Evolutionary conservation across 345 rosid genomes (phyloP), one percentile per base, ranked within the genome.

Genomic region (Nasturtium officinale): DNA sequence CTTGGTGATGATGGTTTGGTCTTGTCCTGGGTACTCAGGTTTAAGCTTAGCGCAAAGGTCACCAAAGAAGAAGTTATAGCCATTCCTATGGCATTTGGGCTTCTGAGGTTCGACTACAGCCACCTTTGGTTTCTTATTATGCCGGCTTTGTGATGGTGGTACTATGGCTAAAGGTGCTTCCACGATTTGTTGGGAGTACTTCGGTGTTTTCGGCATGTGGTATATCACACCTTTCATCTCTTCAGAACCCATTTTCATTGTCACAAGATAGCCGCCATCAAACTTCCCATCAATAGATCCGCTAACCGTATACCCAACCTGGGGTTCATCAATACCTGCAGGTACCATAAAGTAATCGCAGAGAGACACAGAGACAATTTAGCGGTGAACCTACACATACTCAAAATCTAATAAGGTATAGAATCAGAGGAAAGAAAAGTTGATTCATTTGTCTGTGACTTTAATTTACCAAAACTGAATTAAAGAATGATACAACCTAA

Each of bases 201-300:
- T 47, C 33, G 77, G 48, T 26, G 46, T 6, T 20, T 71, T 72
- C 61, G 98, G 89, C 55, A 82, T 77, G 73, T 92, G 96, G 77
- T 92, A 92, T 11, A 92, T 60, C 62, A 90, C 96, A 52, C 98
- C 98, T 81, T 82, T 86, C 28, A 94, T 79, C 77, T 82, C 78
- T 53, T 82, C 73, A 64, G 87, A 50, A 53, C 92, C 95, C 42
- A 87, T 21, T 47, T 69, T 78, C 67, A 94, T 83, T 0, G 96
- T 89, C 68, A 93, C 82, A 29, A 93, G 86, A 73, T 93, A 93
- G 47, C 98, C 98, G 47, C 51, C 78, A 37, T 93, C 98, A 35
- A 93, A 90, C 76, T 93, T 93, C 48, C 86, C 97, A 64, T 93
- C 98, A 64, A 93, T 89, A 30, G 51, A 59, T 80, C 98, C 98